Base-by-base conservation (phyloP, 2,329 filamentous ascomycete genomes). In the Amphichorda felina region DNA sequence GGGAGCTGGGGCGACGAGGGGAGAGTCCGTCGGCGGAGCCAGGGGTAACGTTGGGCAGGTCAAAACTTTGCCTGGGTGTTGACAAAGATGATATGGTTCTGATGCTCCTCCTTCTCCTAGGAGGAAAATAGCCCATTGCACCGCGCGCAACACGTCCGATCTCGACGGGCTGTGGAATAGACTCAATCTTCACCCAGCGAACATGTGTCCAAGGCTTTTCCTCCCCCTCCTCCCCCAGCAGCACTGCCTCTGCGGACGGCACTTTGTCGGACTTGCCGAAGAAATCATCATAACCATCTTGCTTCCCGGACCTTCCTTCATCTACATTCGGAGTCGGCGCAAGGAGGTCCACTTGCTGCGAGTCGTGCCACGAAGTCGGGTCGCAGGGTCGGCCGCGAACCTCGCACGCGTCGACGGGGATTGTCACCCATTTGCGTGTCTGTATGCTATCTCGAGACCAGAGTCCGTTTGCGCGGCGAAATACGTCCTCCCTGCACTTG, bases 371-470 rank as follows among this genome's bases (percentile, higher is more conserved):
- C 14, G 60, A 57, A 4, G 74, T 73, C 3, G 67, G 55, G n/a
- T 73, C 67, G 48, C 74, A 78, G 13, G 72, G 71, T 34, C 77
- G 72, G 21, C 89, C 87, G 50, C 87, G 91, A 29, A 88, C 68
- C 29, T 82, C 79, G 55, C 89, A 96, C 28, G 85, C 82, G 54
- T 94, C 88, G 4, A 96, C 85, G 0, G 91, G 91, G 35, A 98
- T 63, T 8, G 88, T 70, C 13, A 98, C 70, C 43, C 75, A 79
- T 49, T 84, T 84, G 40, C 88, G 78, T 33, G 79, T 75, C 54
- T 95, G 89, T 25, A 96, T 81, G 42, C 77, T 86, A 52, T 96
- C 91, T 43, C 87, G 85, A 6, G 87, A 85, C 91, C 91, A 98
- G 50, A 98, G 77, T 9, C 91, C 77, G 54, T 98, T 98, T 27